phyloP scores from a whole-genome alignment of 306 rosid species.

The Lotus japonicus region DNA sequence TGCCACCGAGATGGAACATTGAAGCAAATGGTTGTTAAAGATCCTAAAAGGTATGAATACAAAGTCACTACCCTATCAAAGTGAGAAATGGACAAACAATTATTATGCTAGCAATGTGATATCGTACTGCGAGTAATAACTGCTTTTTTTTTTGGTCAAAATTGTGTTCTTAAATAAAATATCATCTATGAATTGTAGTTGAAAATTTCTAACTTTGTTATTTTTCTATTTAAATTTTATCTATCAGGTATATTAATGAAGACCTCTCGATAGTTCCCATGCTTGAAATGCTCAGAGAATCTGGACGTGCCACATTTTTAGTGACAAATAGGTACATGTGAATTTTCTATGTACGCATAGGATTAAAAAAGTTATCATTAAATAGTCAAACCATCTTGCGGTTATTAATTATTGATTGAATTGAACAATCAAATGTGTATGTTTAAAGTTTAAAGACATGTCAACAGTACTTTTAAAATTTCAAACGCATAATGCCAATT shows the following conservation, averaged over 20 bases:
- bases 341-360: constrained; percentile 2
- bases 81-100: constrained; percentile 2
- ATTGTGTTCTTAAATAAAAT: constrained; percentile 9
- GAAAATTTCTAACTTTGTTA: constrained; percentile 4
- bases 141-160: background rate
- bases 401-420: constrained; percentile 13
- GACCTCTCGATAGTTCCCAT: constrained; percentile 77
- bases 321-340: constrained; percentile 84
- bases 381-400: background rate
- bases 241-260: constrained; percentile 73
- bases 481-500: background rate
- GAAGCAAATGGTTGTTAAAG: constrained; percentile 94
- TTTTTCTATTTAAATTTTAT: constrained; percentile 16
- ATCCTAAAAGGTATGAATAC: constrained; percentile 66
- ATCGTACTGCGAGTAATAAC: background rate
- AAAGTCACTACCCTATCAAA: background rate
- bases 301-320: constrained; percentile 89
- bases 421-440: constrained; percentile 4
- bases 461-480: background rate
- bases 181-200: background rate
- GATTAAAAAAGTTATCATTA: background rate
- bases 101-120: background rate
- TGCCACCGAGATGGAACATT: constrained; percentile 98
- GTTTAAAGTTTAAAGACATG: background rate
- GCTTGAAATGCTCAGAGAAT: constrained; percentile 88